Base-by-base conservation (phyloP, 2,329 filamentous ascomycete species). In the Stachybotrys echinatus region DNA sequence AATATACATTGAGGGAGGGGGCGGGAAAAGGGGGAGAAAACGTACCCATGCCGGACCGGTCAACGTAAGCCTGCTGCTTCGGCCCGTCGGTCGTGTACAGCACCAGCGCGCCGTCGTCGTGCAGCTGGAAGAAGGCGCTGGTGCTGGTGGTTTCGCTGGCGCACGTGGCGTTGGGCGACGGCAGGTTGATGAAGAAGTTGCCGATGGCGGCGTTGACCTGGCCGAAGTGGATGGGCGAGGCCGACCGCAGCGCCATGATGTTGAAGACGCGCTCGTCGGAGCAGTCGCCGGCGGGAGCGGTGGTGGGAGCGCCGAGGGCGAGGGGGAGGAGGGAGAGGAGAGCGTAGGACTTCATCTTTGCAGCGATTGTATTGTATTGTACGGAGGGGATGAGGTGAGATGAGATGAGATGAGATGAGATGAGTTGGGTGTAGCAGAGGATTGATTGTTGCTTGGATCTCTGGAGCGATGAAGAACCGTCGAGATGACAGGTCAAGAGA, bases 11-110 rank as follows among this genome's bases (percentile, higher is more conserved):
- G 10, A 7, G 6, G 6, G 10, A 34, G 3, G 27, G 27, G 27
- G 14, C 18, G 19, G n/a, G 8, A 10, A 5, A 23, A 22, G 10
- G 22, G 19, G n/a, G 8, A 10, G 6, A 23, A 22, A 12, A 55
- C 72, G 40, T 74, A 74, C 77, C 80, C 78, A 82, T 82, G 58
- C 77, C 80, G 22, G 78, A 81, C 42, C 75, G 76, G 63, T 84
- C 80, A 34, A 74, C 75, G 54, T 62, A 83, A 49, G 80, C 51
- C 57, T 75, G 64, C 68, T 84, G 81, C 14, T 51, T 49, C 14
- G 67, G 64, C 5, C 64, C 68, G 38, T 65, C 63, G 18, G 58
- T 56, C 31, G 70, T 56, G 54, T 72, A 81, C 20, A 85, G 70
- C 60, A 62, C 74, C 17, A 81, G 67, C 23, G 66, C 66, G 40